A percentile compares a stretch with the other conserved stretches of the same genome.
These are phyloP conservation scores for Cenchrus americanus DNA, from an alignment of 176 grass and related monocot species.

Conservation along the genomic window DNA sequence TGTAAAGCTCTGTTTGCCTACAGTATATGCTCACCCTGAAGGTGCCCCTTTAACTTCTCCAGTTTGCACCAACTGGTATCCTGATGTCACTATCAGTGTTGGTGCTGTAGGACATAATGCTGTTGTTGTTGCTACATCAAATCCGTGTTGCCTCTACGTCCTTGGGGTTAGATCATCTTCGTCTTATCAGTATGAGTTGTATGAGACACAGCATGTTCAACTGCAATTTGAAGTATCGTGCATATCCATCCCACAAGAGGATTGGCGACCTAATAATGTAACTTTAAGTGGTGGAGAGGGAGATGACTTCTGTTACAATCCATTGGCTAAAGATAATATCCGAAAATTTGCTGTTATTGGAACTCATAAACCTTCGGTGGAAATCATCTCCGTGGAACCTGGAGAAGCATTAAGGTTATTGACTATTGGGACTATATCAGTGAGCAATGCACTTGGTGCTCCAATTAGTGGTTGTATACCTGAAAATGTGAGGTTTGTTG, in stretches of 20 bases:
- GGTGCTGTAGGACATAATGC: constrained; percentile 84
- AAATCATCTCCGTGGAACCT: constrained; percentile 74
- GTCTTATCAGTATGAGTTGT: constrained; percentile 73
- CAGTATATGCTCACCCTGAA: constrained; percentile 72
- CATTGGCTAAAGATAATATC: constrained; percentile 51
- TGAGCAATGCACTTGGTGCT: constrained; percentile 77
- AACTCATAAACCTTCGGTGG: constrained; percentile 97
- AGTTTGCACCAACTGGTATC: constrained; percentile 74
- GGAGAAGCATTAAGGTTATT: constrained; percentile 66
- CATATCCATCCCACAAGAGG: constrained; percentile 74
- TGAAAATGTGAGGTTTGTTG: constrained; percentile 90
- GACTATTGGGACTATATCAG: constrained; percentile 66
- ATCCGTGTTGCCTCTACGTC: constrained; percentile 82
- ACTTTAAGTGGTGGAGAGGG: constrained; percentile 38
- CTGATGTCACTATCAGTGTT: constrained; percentile 82
- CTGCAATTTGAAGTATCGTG: constrained; percentile 87
- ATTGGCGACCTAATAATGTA: constrained; percentile 35
- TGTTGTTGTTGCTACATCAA: constrained; percentile 90
- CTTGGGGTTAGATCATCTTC: constrained; percentile 71
- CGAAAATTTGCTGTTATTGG: constrained; percentile 83
- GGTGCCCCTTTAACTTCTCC: constrained; percentile 68
- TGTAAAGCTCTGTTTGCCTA: constrained; percentile 93
- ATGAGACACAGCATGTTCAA: constrained; percentile 69
- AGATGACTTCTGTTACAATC: constrained; percentile 34
- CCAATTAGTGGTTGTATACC: constrained; percentile 96